Percentiles rank a stretch among this genome's conserved stretches.
These are phyloP conservation scores for Maudiozyma serrabonitensis DNA, from an alignment of 805 yeast genomes.

Conservation along the genomic window DNA sequence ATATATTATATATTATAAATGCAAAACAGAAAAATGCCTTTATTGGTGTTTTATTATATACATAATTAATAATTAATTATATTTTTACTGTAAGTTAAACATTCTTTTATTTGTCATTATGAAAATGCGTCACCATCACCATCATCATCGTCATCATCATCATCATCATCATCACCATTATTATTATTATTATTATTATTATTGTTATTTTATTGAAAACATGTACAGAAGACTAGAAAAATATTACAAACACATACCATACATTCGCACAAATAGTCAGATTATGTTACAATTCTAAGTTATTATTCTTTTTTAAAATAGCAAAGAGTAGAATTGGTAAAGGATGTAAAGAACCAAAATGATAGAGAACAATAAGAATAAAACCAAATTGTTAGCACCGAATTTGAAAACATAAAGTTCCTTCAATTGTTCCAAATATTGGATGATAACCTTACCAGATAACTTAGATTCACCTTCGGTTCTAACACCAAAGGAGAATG, in stretches of 20 bases:
- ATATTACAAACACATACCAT: background rate
- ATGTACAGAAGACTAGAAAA: background rate
- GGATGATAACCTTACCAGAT: conserved; percentile 40
- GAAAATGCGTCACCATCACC: background rate
- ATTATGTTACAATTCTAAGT: background rate
- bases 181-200: background rate
- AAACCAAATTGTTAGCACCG: conserved; percentile 32
- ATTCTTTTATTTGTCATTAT: background rate
- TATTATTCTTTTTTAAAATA: conserved; percentile 11
- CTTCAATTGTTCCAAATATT: conserved; percentile 37
- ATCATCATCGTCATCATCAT: no score
- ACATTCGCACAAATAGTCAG: no score
- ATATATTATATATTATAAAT: background rate
- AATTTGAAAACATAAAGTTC: conserved; percentile 39
- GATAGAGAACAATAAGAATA: conserved; percentile 26
- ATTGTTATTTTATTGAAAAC: background rate
- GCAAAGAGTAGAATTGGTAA: conserved; percentile 16
- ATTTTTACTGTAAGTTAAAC: background rate
- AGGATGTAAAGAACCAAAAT: conserved; percentile 25
- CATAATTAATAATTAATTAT: background rate
- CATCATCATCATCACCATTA: no score
- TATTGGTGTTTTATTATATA: background rate
- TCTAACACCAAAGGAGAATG: conserved; percentile 44
- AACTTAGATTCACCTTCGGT: conserved; percentile 45
- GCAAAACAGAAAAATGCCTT: background rate